Conservation (phyloP, 1,284 basidiomycete genomes). For the Cutaneotrichosporon spelunceum region DNA sequence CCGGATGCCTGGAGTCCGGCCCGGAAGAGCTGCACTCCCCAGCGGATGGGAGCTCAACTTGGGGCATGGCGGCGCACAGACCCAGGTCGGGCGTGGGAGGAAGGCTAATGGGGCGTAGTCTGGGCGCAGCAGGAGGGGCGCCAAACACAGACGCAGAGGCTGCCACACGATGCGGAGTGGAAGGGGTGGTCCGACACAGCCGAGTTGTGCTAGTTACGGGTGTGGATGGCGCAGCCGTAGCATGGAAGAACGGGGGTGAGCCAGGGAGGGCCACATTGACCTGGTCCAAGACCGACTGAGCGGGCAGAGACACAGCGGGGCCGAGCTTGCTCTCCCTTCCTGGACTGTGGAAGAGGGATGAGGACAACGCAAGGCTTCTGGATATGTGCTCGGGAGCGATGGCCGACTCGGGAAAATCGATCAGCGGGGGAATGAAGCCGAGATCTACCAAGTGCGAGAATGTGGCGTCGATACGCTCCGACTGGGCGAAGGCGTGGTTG, state of each 20-base stretch:
- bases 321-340: background rate
- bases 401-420: background rate
- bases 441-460: no score
- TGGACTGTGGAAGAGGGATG: background rate
- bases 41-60: background rate
- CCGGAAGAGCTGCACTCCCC: background rate
- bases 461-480: background rate
- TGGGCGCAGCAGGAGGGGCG: background rate
- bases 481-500: background rate
- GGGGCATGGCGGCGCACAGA: background rate
- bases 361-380: background rate
- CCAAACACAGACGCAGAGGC: background rate
- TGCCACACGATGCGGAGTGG: background rate
- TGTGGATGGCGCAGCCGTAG: background rate
- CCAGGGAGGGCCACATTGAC: background rate
- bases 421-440: background rate
- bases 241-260: background rate
- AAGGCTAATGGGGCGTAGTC: background rate
- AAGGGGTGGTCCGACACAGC: background rate
- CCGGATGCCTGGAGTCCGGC: background rate
- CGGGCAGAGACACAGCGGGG: background rate
- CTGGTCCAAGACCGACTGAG: background rate
- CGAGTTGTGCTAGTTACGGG: background rate
- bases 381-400: background rate
- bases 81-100: background rate